These are phyloP conservation scores for Capronia americana DNA, from an alignment of 2,329 filamentous ascomycete genomes.

Conservation along the genomic window DNA sequence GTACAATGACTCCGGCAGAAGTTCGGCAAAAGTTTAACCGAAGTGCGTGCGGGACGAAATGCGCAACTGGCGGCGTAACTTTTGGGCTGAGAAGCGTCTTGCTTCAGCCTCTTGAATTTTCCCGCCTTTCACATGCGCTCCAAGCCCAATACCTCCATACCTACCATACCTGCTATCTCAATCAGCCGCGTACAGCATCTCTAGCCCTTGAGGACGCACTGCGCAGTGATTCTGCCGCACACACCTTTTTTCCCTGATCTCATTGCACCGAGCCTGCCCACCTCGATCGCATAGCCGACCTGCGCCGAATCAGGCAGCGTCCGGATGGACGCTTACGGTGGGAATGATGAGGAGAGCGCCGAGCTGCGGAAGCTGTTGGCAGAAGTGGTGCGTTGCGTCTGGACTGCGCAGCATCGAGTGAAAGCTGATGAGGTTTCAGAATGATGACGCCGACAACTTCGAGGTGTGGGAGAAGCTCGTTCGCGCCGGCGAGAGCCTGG, in stretches of 20 bases:
- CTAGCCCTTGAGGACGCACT: neutral
- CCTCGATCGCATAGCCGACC: neutral
- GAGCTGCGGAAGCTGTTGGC: conserved; percentile 79
- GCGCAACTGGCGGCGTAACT: neutral
- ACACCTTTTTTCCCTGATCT: neutral
- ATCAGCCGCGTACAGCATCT: neutral
- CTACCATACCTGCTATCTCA: neutral
- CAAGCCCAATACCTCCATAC: neutral
- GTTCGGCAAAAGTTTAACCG: no score
- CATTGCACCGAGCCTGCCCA: neutral
- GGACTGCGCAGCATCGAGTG: neutral
- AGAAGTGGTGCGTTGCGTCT: conserved; percentile 71
- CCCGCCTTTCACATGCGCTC: conserved; percentile 7
- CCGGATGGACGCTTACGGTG: conserved; percentile 65
- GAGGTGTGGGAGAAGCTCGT: conserved; percentile 95
- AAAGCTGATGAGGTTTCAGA: conserved; percentile 46
- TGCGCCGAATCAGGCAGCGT: conserved; percentile 30
- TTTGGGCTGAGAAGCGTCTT: neutral
- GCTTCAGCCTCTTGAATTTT: conserved; percentile 24
- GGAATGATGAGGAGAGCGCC: conserved; percentile 78
- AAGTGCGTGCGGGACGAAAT: no score
- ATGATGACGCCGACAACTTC: conserved; percentile 83
- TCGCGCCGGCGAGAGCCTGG: conserved; percentile 78
- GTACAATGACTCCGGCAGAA: no score
- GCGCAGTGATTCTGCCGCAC: neutral